Evolutionary conservation across 2,329 filamentous ascomycete genomes (phyloP).

Genomic region (Scytalidium lignicola): DNA sequence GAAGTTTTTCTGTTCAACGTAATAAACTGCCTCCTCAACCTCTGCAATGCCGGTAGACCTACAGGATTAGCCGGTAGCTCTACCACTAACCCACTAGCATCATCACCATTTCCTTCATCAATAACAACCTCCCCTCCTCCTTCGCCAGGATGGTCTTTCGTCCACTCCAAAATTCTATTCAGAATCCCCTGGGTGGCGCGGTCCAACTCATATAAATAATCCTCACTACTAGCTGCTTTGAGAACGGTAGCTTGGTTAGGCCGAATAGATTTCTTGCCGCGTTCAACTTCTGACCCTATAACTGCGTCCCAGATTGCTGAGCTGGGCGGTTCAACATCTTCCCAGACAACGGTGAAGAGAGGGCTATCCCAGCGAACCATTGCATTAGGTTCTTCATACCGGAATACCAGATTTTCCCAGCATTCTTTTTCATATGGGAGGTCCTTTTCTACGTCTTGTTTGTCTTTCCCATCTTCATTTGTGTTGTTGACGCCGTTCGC

Average conservation of each 20-base stretch:
- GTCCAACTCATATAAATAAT: conserved; percentile 78
- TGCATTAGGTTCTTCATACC: conserved; percentile 81
- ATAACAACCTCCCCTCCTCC: conserved; percentile 50
- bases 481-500: conserved; percentile 28
- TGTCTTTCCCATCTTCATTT: conserved; percentile 24
- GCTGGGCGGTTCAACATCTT: conserved; percentile 64
- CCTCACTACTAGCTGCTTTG: conserved; percentile 57
- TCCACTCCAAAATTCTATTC: conserved; percentile 61
- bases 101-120: conserved; percentile 33
- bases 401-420: conserved; percentile 44
- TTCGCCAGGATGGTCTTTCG: conserved; percentile 58
- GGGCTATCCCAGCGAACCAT: conserved; percentile 84
- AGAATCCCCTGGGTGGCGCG: conserved; percentile 74
- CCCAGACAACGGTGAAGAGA: conserved; percentile 72
- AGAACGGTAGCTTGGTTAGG: conserved; percentile 72
- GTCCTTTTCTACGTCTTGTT: conserved; percentile 27
- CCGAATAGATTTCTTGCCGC: conserved; percentile 56
- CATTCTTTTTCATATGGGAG: conserved; percentile 21
- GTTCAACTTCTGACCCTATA: conserved; percentile 52
- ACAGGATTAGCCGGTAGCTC: conserved; percentile 62
- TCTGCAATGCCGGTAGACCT: conserved; percentile 70
- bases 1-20: conserved; percentile 67
- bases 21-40: conserved; percentile 72
- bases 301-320: conserved; percentile 72
- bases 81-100: conserved; percentile 43